A percentile compares a stretch with the other conserved stretches of the same genome.
These are phyloP conservation scores for Microbotryum intermedium DNA, from an alignment of 1,284 basidiomycete genomes.

Conservation along the genomic window DNA sequence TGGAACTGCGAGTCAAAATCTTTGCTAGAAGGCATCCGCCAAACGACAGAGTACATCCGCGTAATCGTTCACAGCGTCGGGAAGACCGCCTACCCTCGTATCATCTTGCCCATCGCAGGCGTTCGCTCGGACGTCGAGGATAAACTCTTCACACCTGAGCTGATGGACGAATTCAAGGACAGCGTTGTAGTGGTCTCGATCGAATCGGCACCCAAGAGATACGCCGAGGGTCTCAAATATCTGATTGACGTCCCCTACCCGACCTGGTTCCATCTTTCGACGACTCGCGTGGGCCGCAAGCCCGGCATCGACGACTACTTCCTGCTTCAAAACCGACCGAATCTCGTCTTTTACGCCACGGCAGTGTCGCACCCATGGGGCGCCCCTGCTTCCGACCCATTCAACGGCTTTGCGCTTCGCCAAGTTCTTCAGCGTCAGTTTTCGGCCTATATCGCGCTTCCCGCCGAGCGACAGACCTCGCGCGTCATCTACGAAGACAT, in stretches of 20 bases:
- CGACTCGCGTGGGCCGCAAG: conserved; percentile 9
- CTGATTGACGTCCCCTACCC: conserved; percentile 30
- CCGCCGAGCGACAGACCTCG: neutral
- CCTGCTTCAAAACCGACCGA: conserved; percentile 14
- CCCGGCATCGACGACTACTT: conserved; percentile 16
- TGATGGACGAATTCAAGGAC: conserved; percentile 29
- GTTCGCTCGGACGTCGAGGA: conserved; percentile 21
- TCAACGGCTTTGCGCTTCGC: conserved; percentile 30
- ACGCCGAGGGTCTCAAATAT: conserved; percentile 22
- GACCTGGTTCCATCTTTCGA: conserved; percentile 27
- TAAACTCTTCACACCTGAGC: conserved; percentile 17
- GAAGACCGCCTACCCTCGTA: conserved; percentile 22
- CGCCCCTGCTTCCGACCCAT: conserved; percentile 20
- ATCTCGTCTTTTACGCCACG: conserved; percentile 24
- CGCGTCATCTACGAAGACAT: conserved; percentile 27
- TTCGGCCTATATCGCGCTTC: conserved; percentile 1
- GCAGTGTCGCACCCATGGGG: conserved; percentile 25
- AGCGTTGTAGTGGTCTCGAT: conserved; percentile 26
- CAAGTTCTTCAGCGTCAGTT: conserved; percentile 15
- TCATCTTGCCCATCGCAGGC: conserved; percentile 21
- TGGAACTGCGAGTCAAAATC: conserved; percentile 20
- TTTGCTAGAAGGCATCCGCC: conserved; percentile 14
- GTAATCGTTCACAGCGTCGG: conserved; percentile 19
- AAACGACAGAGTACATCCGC: conserved; percentile 21
- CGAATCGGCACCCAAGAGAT: conserved; percentile 22